Base-by-base conservation (phyloP, 164 flowering plant species). In the Macadamia tetraphylla region DNA sequence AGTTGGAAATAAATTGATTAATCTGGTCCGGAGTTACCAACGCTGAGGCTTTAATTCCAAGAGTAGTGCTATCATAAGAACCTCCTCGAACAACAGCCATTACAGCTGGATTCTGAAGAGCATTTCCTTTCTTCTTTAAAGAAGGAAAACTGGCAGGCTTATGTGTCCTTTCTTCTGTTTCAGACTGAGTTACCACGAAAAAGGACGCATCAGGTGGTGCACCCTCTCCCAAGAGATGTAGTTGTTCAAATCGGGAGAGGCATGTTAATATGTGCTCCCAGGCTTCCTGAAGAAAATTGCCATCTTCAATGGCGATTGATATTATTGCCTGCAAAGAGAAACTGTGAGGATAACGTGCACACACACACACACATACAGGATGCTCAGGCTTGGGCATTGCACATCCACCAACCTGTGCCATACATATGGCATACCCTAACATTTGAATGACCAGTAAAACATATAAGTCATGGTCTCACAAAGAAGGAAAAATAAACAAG, bases 251-350 rank as follows among this genome's bases (percentile, higher is more conserved):
- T 74, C 99, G 81, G 60, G 99, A 95, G 52, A 95, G 86, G 71
- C 99, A 95, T 59, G 98, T 95, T 65, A 95, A 71, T 66, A 92
- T 87, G 80, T 95, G 99, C 77, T 95, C 99, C 99, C 98, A 95
- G 10, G 99, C 86, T 74, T 95, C 99, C 63, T 92, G 96, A 68
- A 95, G 91, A 81, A 85, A 77, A 74, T 95, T 88, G 59, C 98
- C 98, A 81, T 95, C 98, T 78, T 92, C 96, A 74, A 95, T 84
- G 67, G 99, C 99, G 75, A 95, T 91, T 44, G 94, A 70, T 70
- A 95, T 95, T 13, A 91, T 95, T 52, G 99, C 84, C 99, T 95
- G 90, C 29, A 13, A 62, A 67, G 67, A 40, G 35, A 64, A 58
- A 48, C 49, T 3, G 17, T 61, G 7, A 58, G 56, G 49, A 18